A percentile compares a stretch with the other conserved stretches of the same genome.
Conservation (phyloP, 2,329 filamentous ascomycete species). For the Hypomyces rosellus region DNA sequence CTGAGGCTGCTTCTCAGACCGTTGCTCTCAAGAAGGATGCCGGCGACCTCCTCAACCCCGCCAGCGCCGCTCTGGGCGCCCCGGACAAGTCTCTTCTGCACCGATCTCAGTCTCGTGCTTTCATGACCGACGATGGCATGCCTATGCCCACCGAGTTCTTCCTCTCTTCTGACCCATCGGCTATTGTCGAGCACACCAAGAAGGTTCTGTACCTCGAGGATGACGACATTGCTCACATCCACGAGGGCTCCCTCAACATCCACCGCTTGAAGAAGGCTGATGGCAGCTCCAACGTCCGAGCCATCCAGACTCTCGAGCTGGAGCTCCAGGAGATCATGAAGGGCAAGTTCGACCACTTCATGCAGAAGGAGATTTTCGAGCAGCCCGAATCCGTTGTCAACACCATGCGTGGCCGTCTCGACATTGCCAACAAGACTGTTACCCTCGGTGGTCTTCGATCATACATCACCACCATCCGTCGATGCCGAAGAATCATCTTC, state of each 20-base stretch:
- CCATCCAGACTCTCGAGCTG: constrained; percentile 96
- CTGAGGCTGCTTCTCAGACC: constrained; percentile 93
- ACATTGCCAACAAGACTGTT: constrained; percentile 87
- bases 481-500: constrained; percentile 96
- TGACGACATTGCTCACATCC: constrained; percentile 98
- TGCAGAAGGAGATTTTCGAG: constrained; percentile 99
- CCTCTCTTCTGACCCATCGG: constrained; percentile 95
- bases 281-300: constrained; percentile 91
- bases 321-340: constrained; percentile 99
- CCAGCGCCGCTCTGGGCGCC: constrained; percentile 63
- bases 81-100: constrained; percentile 97
- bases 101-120: constrained; percentile 95
- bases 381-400: constrained; percentile 99
- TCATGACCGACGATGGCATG: constrained; percentile 96
- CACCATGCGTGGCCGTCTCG: constrained; percentile 98
- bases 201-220: constrained; percentile 99
- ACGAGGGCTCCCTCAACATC: constrained; percentile 98
- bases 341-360: constrained; percentile 99
- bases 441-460: constrained; percentile 93
- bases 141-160: constrained; percentile 99
- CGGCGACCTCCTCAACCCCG: constrained; percentile 60
- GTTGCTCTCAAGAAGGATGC: constrained; percentile 88
- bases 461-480: constrained; percentile 93
- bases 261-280: constrained; percentile 97
- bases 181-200: constrained; percentile 99